A percentile compares a stretch with the other conserved stretches of the same genome.
Conservation (phyloP, 257 asterid species). For the Solanum medicagineum region DNA sequence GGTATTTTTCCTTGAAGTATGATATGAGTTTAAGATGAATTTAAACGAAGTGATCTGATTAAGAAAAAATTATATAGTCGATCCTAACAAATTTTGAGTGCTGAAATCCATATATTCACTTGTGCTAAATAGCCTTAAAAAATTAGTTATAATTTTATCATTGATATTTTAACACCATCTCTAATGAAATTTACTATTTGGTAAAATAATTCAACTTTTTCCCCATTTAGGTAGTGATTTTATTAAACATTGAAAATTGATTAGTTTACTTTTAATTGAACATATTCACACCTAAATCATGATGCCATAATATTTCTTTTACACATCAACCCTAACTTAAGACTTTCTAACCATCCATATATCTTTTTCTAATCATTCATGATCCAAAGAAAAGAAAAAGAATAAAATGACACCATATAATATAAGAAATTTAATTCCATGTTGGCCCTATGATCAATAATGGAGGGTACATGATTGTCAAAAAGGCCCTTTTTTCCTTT, state of each 20-base stretch:
- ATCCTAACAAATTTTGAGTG: background rate
- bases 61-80: background rate
- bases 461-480: background rate
- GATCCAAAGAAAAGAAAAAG: background rate
- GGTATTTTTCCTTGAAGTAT: background rate
- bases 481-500: conserved; percentile 4
- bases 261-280: background rate
- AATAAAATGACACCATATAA: background rate
- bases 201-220: background rate
- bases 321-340: conserved; percentile 1
- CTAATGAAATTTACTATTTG: background rate
- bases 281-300: background rate
- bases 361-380: background rate
- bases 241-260: background rate
- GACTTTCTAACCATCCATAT: background rate
- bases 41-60: background rate
- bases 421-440: background rate
- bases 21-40: background rate
- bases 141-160: background rate
- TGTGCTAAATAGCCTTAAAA: background rate
- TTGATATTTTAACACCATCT: background rate
- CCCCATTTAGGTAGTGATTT: background rate
- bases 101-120: background rate
- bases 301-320: conserved; percentile 7
- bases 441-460: background rate